These are phyloP conservation scores for Strobilomyces confusus DNA, from an alignment of 768 basidiomycete species.

Conservation along the genomic window DNA sequence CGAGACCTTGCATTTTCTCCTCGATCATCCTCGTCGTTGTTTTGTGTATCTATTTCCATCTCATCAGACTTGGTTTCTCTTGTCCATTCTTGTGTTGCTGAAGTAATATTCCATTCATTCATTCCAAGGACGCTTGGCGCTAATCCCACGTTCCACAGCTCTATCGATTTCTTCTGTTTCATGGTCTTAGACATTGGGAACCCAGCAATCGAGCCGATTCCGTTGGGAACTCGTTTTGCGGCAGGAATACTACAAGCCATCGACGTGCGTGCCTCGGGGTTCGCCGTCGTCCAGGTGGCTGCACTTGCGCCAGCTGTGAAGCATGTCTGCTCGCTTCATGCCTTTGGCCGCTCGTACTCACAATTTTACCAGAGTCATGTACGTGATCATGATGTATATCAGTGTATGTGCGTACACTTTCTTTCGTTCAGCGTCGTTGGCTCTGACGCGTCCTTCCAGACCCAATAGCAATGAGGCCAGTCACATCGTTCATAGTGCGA, in stretches of 20 bases:
- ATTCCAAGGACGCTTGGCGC: neutral
- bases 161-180: slow-evolving; percentile 88
- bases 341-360: neutral
- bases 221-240: slow-evolving; percentile 64
- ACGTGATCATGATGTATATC: slow-evolving; percentile 93
- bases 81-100: slow-evolving; percentile 61
- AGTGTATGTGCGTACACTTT: slow-evolving; percentile 59
- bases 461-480: slow-evolving; percentile 77
- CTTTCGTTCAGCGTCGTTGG: slow-evolving; percentile 1
- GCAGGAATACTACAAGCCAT: slow-evolving; percentile 76
- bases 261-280: slow-evolving; percentile 86
- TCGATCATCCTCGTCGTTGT: slow-evolving; percentile 92
- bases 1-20: slow-evolving; percentile 85
- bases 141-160: slow-evolving; percentile 35
- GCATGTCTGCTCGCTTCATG: slow-evolving; percentile 38
- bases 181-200: slow-evolving; percentile 85
- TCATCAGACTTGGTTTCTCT: slow-evolving; percentile 90
- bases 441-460: slow-evolving; percentile 36
- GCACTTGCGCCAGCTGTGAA: slow-evolving; percentile 87
- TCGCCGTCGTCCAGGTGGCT: slow-evolving; percentile 67
- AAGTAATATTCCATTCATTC: slow-evolving; percentile 42
- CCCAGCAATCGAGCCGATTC: slow-evolving; percentile 60
- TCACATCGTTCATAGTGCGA: neutral
- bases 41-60: slow-evolving; percentile 89
- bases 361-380: slow-evolving; percentile 57